These are phyloP conservation scores for Physcomitrellopsis africana DNA, from an alignment of 225 moss, liverwort and hornwort genomes.

Conservation along the genomic window DNA sequence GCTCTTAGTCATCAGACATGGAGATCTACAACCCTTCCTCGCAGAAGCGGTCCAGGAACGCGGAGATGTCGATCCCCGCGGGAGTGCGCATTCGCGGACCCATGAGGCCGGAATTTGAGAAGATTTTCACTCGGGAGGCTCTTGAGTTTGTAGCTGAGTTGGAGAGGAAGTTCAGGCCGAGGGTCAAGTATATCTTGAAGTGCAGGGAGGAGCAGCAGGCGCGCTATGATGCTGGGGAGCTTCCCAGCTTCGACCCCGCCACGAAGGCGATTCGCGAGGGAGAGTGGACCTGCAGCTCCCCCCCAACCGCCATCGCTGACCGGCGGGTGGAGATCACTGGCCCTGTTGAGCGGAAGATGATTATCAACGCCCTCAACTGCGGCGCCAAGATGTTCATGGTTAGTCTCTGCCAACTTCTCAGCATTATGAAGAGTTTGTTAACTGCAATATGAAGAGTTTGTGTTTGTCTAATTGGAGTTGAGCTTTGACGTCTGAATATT, in stretches of 20 bases:
- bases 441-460: no score
- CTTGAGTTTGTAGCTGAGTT: conserved; percentile 66
- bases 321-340: conserved; percentile 86
- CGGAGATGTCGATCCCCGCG: conserved; percentile 41
- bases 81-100: conserved; percentile 75
- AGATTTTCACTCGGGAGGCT: conserved; percentile 59
- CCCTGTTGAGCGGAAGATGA: conserved; percentile 84
- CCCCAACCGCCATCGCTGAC: conserved; percentile 68
- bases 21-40: conserved; percentile 47
- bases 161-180: conserved; percentile 73
- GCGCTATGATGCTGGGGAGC: conserved; percentile 72
- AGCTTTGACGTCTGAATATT: no score
- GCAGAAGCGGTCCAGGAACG: conserved; percentile 26
- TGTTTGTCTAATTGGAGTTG: no score
- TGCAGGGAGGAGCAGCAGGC: conserved; percentile 78
- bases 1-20: conserved; percentile 25
- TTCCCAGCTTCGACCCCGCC: conserved; percentile 72
- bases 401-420: background rate
- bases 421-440: no score
- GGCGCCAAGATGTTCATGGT: conserved; percentile 91
- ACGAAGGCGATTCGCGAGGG: conserved; percentile 62
- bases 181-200: conserved; percentile 67
- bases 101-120: conserved; percentile 46
- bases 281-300: conserved; percentile 57
- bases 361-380: conserved; percentile 83